Percentiles rank a stretch among this genome's conserved stretches.
Evolutionary conservation across 2,329 filamentous ascomycete genomes (phyloP).

Genomic region (Gaeumannomyces tritici): DNA sequence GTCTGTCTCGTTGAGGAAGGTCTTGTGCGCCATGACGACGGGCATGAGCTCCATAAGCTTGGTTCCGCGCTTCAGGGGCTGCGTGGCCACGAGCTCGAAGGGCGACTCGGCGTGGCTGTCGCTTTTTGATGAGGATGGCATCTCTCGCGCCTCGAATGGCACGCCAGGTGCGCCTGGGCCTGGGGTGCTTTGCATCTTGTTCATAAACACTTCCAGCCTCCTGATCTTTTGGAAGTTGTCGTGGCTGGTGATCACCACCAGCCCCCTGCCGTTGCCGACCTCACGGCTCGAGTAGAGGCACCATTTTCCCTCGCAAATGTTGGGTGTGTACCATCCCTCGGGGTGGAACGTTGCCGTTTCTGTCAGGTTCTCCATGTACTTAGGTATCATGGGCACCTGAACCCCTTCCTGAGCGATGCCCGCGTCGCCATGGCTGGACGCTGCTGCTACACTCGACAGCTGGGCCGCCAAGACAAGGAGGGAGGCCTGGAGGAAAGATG

Average conservation of each 20-base stretch:
- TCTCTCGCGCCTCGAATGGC: not conserved
- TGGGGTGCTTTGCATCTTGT: conserved; percentile 9
- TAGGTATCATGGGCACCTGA: not conserved
- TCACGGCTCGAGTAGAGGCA: conserved; percentile 17
- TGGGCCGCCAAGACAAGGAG: not conserved
- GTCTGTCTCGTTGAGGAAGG: conserved; percentile 10
- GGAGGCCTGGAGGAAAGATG: not conserved
- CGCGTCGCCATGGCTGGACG: not conserved
- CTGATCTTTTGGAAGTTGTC: conserved; percentile 14
- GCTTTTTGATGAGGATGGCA: not conserved
- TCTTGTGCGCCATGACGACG: conserved; percentile 13
- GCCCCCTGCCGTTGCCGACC: conserved; percentile 12
- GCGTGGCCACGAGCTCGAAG: conserved; percentile 10
- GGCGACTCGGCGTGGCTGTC: not conserved
- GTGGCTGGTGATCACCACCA: conserved; percentile 11
- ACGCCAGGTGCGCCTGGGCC: conserved; percentile 1
- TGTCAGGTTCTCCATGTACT: conserved; percentile 2
- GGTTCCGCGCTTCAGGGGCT: conserved; percentile 13
- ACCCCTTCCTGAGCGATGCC: not conserved
- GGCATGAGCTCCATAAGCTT: conserved; percentile 12
- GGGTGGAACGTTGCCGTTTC: conserved; percentile 2
- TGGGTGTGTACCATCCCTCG: conserved; percentile 15
- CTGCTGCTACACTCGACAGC: not conserved
- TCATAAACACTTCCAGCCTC: conserved; percentile 11
- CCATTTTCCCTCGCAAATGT: conserved; percentile 13